phyloP scores from a whole-genome alignment of 1,139 yeast species.

The Yamadazyma oceani region DNA sequence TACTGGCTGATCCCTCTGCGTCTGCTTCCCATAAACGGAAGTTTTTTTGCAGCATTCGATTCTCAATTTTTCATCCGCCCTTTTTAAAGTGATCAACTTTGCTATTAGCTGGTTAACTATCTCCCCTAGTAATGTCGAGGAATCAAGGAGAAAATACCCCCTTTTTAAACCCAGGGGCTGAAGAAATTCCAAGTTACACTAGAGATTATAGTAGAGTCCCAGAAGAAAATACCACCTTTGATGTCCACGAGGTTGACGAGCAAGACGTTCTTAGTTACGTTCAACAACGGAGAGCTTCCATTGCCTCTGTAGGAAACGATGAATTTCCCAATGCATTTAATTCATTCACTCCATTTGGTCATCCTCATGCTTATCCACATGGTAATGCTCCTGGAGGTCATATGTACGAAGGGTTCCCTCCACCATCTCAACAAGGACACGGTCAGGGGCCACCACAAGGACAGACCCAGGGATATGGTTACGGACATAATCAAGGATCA shows the following conservation, averaged over 20 bases:
- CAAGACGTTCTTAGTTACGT: conserved; percentile 40
- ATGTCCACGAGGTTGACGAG: conserved; percentile 23
- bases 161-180: conserved; percentile 11
- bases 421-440: too few species aligned
- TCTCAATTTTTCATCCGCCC: too few species aligned
- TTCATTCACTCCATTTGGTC: conserved; percentile 3
- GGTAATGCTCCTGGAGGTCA: conserved; percentile 2
- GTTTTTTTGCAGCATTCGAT: too few species aligned
- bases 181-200: conserved; percentile 10
- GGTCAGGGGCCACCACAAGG: too few species aligned
- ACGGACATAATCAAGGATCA: too few species aligned
- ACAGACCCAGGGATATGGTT: too few species aligned
- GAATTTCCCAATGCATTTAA: conserved; percentile 19
- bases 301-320: conserved; percentile 30
- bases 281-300: conserved; percentile 40
- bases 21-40: too few species aligned
- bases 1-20: too few species aligned
- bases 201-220: conserved; percentile 12
- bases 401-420: conserved; percentile 3
- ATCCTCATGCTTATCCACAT: conserved; percentile 1
- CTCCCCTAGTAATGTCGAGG: background rate
- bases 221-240: conserved; percentile 7
- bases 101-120: too few species aligned
- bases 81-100: background rate
- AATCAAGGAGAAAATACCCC: conserved; percentile 15